Conservation (phyloP, 78 protist genomes). For the Dictyostelium capitatum region DNA sequence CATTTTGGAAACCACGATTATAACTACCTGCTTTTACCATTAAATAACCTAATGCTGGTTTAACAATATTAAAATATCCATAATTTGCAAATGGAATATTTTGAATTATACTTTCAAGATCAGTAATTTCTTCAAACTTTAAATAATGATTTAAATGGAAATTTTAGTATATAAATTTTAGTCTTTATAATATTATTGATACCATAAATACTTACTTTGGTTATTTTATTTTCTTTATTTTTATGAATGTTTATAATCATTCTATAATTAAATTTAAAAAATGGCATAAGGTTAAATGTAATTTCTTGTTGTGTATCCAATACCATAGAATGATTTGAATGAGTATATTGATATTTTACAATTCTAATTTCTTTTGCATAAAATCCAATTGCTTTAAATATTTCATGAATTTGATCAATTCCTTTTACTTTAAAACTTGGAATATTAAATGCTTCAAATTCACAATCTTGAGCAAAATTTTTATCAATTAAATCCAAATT, state of each 20-base stretch:
- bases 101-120: slow-evolving; percentile 44
- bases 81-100: slow-evolving; percentile 63
- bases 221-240: slow-evolving; percentile 41
- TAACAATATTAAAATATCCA: slow-evolving; percentile 38
- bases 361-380: slow-evolving; percentile 31
- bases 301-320: slow-evolving; percentile 30
- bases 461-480: slow-evolving; percentile 22
- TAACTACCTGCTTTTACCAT: slow-evolving; percentile 15
- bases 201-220: slow-evolving; percentile 25
- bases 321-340: neutral
- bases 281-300: slow-evolving; percentile 22
- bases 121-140: slow-evolving; percentile 62
- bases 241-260: slow-evolving; percentile 41
- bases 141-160: neutral
- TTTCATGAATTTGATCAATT: slow-evolving; percentile 31
- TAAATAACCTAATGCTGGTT: slow-evolving; percentile 54
- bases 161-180: neutral
- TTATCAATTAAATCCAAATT: slow-evolving; percentile 33
- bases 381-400: slow-evolving; percentile 47
- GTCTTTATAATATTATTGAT: neutral
- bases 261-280: slow-evolving; percentile 17
- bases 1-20: slow-evolving; percentile 10
- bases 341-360: neutral
- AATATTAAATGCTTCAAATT: slow-evolving; percentile 36
- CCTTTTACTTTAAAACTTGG: slow-evolving; percentile 58